Evolutionary conservation across 257 asterid genomes (phyloP), one percentile per base, ranked within the genome.

Genomic region (Solanum chilense): DNA sequence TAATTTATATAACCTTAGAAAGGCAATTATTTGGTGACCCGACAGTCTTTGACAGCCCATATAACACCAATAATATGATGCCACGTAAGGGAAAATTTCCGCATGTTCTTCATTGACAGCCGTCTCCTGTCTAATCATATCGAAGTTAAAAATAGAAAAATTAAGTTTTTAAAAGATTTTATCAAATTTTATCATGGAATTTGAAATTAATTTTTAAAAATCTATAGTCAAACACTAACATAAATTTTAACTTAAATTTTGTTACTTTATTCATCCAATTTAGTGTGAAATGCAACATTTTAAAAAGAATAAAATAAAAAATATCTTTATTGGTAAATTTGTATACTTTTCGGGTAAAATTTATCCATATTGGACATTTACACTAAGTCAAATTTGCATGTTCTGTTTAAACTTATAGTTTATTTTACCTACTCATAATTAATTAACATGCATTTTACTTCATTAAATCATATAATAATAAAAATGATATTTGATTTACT

Each of bases 1-100:
- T 86, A 5, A 88, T 62, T 84, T 92, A 89, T 90, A 90, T 78
- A 88, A 35, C 20, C 27, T 87, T 33, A 37, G 86, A 88, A 64
- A 86, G 52, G 90, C 71, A 74, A 83, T 56, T 80, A 86, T 90
- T 87, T 15, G 44, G 85, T 89, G 73, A 88, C 89, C 88, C 35
- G 85, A 85, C 78, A 20, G 73, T 89, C 20, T 81, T 74, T 44
- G 58, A 89, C 82, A 69, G 70, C 37, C 7, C 37, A 20, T 4
- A 10, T 69, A 16, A 1, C 23, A 56, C 90, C 90, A 90, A 89
- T 91, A 15, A n/a, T 1, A 3, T 20, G 5, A 27, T 42, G 44
- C n/a, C 91, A 85, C 86, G 90, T 89, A 41, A 9, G 35, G 49
- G 15, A 5, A 21, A 39, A 12, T 27, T 74, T 21, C 31, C 64